A percentile compares a stretch with the other conserved stretches of the same genome.
phyloP scores from a whole-genome alignment of 2,329 filamentous ascomycete species.

The Hortaea sp. region DNA sequence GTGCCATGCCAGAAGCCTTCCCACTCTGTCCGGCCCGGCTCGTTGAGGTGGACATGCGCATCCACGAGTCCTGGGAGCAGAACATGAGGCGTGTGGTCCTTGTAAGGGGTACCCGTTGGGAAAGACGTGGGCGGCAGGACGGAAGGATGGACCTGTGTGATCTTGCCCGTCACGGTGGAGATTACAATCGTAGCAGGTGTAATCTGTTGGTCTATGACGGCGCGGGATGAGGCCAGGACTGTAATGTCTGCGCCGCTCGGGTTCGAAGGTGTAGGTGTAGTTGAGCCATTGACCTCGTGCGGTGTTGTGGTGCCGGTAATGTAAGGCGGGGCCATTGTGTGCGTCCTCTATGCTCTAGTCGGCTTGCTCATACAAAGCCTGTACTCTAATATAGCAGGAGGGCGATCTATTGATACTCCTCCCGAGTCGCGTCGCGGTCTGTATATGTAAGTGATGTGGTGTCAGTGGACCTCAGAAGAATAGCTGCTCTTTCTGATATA shows the following conservation, averaged over 20 bases:
- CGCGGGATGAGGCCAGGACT: constrained; percentile 75
- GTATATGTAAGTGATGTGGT: too few species aligned
- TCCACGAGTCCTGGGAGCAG: constrained; percentile 88
- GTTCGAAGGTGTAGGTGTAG: neutral
- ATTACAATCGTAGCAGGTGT: constrained; percentile 76
- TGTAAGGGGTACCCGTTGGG: constrained; percentile 60
- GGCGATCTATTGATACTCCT: too few species aligned
- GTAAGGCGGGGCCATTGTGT: constrained; percentile 8
- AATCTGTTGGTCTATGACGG: constrained; percentile 65
- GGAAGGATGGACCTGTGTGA: constrained; percentile 61
- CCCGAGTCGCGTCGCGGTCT: too few species aligned
- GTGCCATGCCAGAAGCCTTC: constrained; percentile 96
- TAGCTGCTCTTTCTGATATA: too few species aligned
- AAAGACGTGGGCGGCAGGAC: constrained; percentile 70
- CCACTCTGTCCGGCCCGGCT: constrained; percentile 95
- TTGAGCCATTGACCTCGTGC: constrained; percentile 9
- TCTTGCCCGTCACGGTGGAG: constrained; percentile 71
- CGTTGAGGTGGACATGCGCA: constrained; percentile 94
- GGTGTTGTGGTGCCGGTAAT: constrained; percentile 19
- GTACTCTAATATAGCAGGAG: too few species aligned
- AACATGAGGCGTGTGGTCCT: constrained; percentile 74
- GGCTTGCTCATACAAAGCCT: too few species aligned
- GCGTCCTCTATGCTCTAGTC: too few species aligned
- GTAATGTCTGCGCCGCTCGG: constrained; percentile 37
- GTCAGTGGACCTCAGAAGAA: too few species aligned